A percentile compares a stretch with the other conserved stretches of the same genome.
Evolutionary conservation across 352 stramenopile species (phyloP).

Genomic region (Phytophthora constricta): DNA sequence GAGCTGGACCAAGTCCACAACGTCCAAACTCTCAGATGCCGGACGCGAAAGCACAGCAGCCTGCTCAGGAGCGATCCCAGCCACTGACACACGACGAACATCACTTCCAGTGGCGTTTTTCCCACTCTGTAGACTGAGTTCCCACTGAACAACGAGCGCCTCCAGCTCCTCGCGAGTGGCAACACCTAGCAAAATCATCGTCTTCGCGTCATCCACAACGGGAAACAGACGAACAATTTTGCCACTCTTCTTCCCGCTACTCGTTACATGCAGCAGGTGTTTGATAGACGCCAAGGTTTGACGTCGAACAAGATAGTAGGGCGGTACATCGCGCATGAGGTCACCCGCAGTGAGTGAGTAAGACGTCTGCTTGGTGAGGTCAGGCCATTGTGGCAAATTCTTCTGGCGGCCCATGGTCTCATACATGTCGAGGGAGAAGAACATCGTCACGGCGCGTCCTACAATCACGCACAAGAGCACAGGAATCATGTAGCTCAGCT

Average conservation of each 20-base stretch:
- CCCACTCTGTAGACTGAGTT: constrained; percentile 43
- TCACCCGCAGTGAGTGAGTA: constrained; percentile 75
- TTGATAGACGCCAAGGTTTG: constrained; percentile 64
- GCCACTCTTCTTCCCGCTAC: constrained; percentile 23
- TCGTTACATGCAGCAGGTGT: constrained; percentile 45
- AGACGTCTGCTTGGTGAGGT: constrained; percentile 78
- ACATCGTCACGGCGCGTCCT: constrained; percentile 63
- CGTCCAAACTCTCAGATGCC: constrained; percentile 30
- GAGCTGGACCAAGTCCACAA: constrained; percentile 66
- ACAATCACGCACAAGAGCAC: constrained; percentile 85
- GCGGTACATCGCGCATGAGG: constrained; percentile 65
- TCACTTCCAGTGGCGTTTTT: constrained; percentile 10
- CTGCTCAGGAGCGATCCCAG: constrained; percentile 35
- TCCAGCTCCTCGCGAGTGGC: constrained; percentile 69
- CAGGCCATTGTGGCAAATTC: constrained; percentile 81
- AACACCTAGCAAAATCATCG: constrained; percentile 72
- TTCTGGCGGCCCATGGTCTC: constrained; percentile 84
- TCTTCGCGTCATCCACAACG: constrained; percentile 67
- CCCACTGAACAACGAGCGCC: constrained; percentile 63
- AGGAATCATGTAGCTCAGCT: constrained; percentile 91
- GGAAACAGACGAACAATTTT: constrained; percentile 63
- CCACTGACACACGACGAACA: constrained; percentile 22
- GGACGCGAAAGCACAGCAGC: constrained; percentile 42
- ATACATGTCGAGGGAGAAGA: constrained; percentile 86
- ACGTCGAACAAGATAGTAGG: constrained; percentile 53